Conservation (phyloP, 2,329 filamentous ascomycete genomes). For the Alternaria brassicicola region DNA sequence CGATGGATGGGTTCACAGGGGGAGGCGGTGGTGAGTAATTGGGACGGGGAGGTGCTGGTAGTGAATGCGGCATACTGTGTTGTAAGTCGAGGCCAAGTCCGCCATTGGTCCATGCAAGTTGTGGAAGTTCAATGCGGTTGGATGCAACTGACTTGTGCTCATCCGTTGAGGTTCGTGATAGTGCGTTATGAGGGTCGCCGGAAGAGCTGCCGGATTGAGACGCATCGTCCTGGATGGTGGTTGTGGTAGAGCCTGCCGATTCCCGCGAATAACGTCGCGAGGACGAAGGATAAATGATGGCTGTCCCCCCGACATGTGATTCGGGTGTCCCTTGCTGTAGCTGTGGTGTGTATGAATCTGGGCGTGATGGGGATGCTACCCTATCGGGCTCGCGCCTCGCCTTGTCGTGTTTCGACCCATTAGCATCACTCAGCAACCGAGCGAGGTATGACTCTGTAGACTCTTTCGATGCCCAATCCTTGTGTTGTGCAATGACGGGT, state of each 20-base stretch:
- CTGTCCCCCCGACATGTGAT: conserved; percentile 40
- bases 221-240: conserved; percentile 41
- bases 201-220: conserved; percentile 44
- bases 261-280: conserved; percentile 45
- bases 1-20: conserved; percentile 27
- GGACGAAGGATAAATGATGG: conserved; percentile 46
- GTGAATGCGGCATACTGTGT: conserved; percentile 33
- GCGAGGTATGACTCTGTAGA: conserved; percentile 63
- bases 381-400: conserved; percentile 17
- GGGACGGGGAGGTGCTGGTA: conserved; percentile 48
- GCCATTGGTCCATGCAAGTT: conserved; percentile 47
- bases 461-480: conserved; percentile 61
- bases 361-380: conserved; percentile 15
- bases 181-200: conserved; percentile 34
- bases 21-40: conserved; percentile 57
- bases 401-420: conserved; percentile 33
- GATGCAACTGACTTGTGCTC: conserved; percentile 32
- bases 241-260: conserved; percentile 40
- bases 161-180: conserved; percentile 47
- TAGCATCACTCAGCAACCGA: conserved; percentile 50
- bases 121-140: conserved; percentile 41
- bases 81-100: conserved; percentile 55
- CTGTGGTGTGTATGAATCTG: conserved; percentile 26
- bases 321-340: conserved; percentile 34
- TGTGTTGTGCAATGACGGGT: conserved; percentile 59